These are phyloP conservation scores for Phlebiopsis flavidoalba DNA, from an alignment of 768 basidiomycete species.

Conservation along the genomic window DNA sequence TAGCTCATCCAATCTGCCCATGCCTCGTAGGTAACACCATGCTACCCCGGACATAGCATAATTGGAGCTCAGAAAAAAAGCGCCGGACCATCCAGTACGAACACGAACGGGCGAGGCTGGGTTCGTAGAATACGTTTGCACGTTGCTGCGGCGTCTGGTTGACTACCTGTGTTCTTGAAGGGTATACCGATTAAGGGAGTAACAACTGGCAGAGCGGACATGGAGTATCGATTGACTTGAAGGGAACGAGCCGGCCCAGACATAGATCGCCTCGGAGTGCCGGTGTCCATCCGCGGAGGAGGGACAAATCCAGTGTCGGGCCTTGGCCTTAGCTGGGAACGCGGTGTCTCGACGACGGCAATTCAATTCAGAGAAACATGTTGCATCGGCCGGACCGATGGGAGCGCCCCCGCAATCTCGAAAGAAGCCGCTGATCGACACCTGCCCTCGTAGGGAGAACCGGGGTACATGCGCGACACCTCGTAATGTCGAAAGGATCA, in stretches of 20 bases:
- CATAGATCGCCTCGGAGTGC: slow-evolving; percentile 25
- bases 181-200: slow-evolving; percentile 11
- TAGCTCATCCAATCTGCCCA: not conserved
- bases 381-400: slow-evolving; percentile 12
- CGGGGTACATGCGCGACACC: slow-evolving; percentile 5
- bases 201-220: slow-evolving; percentile 13
- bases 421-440: slow-evolving; percentile 18
- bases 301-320: slow-evolving; percentile 16
- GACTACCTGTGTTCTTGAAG: slow-evolving; percentile 2
- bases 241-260: slow-evolving; percentile 26
- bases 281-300: slow-evolving; percentile 24
- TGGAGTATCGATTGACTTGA: slow-evolving; percentile 10
- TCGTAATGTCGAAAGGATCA: slow-evolving; percentile 14
- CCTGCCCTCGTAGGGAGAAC: slow-evolving; percentile 11
- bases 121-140: slow-evolving; percentile 24
- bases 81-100: slow-evolving; percentile 9
- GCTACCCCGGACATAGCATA: slow-evolving; percentile 8
- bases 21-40: slow-evolving; percentile 10
- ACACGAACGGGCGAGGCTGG: slow-evolving; percentile 17
- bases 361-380: slow-evolving; percentile 4
- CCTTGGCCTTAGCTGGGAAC: not conserved
- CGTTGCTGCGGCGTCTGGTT: slow-evolving; percentile 3
- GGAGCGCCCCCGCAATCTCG: slow-evolving; percentile 18
- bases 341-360: not conserved
- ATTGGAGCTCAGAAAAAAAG: slow-evolving; percentile 10